Conservation (phyloP, 2,329 filamentous ascomycete species). For the Botrytis elliptica region DNA sequence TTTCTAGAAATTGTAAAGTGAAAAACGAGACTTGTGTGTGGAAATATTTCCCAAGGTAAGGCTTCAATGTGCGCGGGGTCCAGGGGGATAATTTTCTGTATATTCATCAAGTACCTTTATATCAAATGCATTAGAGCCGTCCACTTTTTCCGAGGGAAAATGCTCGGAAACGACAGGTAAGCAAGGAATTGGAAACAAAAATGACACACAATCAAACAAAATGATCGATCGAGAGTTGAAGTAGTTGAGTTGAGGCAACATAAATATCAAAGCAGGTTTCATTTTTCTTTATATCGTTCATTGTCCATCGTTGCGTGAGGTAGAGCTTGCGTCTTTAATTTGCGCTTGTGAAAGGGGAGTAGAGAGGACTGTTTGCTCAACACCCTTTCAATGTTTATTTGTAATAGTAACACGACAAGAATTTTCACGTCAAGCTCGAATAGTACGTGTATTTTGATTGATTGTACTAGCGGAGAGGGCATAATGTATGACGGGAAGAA, state of each 20-base stretch:
- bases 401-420: background rate
- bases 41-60: background rate
- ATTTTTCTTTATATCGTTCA: too few species aligned
- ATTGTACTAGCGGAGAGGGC: too few species aligned
- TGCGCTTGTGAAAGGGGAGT: background rate
- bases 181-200: background rate
- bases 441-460: background rate
- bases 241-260: too few species aligned
- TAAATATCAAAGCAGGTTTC: too few species aligned
- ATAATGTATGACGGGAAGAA: background rate
- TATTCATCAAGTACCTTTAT: slow-evolving; percentile 18
- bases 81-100: slow-evolving; percentile 26
- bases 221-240: too few species aligned
- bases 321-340: background rate
- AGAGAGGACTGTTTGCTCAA: background rate
- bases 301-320: too few species aligned
- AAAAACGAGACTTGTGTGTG: background rate
- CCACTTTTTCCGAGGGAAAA: background rate
- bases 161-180: background rate
- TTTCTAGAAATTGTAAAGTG: background rate
- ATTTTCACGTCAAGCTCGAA: background rate
- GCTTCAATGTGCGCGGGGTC: slow-evolving; percentile 24
- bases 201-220: too few species aligned
- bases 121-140: background rate
- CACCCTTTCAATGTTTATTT: background rate